A percentile compares a stretch with the other conserved stretches of the same genome.
Evolutionary conservation across 176 grass and related monocot genomes (phyloP).

Genomic region (Aegilops longissima): DNA sequence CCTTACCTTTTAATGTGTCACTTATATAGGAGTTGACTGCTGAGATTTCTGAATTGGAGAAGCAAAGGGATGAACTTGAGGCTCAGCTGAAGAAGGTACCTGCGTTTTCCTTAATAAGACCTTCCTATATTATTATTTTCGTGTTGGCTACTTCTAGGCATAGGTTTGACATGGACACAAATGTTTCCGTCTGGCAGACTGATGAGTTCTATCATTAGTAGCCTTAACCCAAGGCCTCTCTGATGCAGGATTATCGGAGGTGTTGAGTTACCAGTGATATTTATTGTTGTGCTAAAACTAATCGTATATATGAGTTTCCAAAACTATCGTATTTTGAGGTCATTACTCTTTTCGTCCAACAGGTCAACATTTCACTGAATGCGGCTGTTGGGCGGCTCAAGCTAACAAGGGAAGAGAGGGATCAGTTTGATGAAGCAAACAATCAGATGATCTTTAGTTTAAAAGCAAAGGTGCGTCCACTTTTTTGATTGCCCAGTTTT

Average conservation of each 20-base stretch:
- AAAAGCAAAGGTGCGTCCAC: constrained; percentile 66
- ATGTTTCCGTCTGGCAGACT: neutral
- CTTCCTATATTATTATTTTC: constrained; percentile 2
- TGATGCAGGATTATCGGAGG: neutral
- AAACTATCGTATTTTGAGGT: neutral
- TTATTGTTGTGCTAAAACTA: neutral
- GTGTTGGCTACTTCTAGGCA: neutral
- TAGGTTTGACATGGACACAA: constrained; percentile 12
- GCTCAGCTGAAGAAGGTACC: constrained; percentile 90
- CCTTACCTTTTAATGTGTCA: constrained; percentile 5
- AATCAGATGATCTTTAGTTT: constrained; percentile 81
- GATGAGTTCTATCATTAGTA: neutral
- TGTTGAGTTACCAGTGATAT: neutral
- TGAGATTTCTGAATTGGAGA: constrained; percentile 89
- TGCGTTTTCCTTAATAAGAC: constrained; percentile 3
- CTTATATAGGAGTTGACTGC: constrained; percentile 70
- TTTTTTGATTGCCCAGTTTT: constrained; percentile 31
- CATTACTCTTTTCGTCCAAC: constrained; percentile 13
- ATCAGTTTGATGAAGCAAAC: constrained; percentile 97
- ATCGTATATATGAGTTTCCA: no score
- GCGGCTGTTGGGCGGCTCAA: constrained; percentile 65
- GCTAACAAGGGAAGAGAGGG: constrained; percentile 95
- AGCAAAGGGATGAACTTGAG: constrained; percentile 92
- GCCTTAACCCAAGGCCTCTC: neutral
- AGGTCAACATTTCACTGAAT: constrained; percentile 84